Conservation (phyloP, 169 alveolate species). For the Plasmodium vivax region DNA sequence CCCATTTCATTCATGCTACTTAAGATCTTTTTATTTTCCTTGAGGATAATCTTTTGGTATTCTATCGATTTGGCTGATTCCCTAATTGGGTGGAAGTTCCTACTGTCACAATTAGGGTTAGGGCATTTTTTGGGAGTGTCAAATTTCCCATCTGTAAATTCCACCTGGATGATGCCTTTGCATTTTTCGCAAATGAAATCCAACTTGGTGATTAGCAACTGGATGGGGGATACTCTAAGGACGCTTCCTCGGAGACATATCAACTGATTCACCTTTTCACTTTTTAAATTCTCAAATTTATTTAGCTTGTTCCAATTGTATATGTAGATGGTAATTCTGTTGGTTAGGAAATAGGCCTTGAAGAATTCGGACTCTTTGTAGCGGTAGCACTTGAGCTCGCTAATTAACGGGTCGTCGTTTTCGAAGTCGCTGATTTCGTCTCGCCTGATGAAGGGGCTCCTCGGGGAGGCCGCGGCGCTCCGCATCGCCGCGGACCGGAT, state of each 20-base stretch:
- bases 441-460: background rate
- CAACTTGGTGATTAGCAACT: constrained; percentile 31
- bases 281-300: constrained; percentile 54
- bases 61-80: constrained; percentile 73
- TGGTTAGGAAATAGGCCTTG: constrained; percentile 27
- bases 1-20: constrained; percentile 30
- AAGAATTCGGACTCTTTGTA: constrained; percentile 39
- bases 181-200: constrained; percentile 72
- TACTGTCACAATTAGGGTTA: constrained; percentile 25
- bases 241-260: constrained; percentile 66
- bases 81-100: constrained; percentile 21
- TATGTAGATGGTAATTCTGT: constrained; percentile 38
- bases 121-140: constrained; percentile 50
- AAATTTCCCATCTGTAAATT: constrained; percentile 63
- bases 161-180: constrained; percentile 21
- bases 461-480: background rate
- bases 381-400: constrained; percentile 25
- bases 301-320: constrained; percentile 65
- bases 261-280: constrained; percentile 67
- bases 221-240: constrained; percentile 68
- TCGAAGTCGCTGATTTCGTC: constrained; percentile 29
- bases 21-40: constrained; percentile 50
- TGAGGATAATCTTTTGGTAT: constrained; percentile 54
- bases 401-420: constrained; percentile 3
- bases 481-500: background rate